phyloP scores from a whole-genome alignment of 768 basidiomycete species.

The Agrocybe praecox region DNA sequence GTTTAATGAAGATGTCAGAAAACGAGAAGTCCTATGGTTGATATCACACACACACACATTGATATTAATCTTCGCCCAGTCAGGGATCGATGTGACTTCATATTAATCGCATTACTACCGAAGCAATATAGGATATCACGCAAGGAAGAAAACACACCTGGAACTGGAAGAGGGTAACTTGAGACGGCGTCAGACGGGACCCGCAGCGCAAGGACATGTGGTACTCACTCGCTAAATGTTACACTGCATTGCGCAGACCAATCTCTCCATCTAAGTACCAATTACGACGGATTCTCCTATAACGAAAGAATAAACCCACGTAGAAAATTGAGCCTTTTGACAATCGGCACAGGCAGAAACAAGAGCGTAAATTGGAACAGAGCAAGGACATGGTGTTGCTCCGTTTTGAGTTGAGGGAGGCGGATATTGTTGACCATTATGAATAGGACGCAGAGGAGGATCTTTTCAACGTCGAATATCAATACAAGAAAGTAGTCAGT shows the following conservation, averaged over 20 bases:
- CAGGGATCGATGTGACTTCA: background rate
- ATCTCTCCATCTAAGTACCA: conserved; percentile 6
- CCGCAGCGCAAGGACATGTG: background rate
- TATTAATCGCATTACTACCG: background rate
- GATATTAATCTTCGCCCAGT: conserved; percentile 10
- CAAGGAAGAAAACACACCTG: background rate
- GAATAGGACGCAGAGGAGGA: background rate
- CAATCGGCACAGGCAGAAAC: conserved; percentile 36
- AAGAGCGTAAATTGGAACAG: conserved; percentile 32
- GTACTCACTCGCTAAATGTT: background rate
- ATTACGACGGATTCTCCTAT: background rate
- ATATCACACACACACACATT: background rate
- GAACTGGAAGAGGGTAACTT: conserved; percentile 2
- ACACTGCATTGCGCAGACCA: conserved; percentile 7
- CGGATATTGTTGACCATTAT: conserved; percentile 18
- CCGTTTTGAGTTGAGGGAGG: conserved; percentile 21
- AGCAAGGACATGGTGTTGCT: conserved; percentile 26
- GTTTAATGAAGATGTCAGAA: background rate
- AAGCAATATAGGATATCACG: background rate
- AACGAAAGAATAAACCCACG: conserved; percentile 4
- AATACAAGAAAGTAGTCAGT: background rate
- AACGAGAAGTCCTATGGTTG: background rate
- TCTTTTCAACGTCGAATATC: background rate
- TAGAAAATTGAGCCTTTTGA: conserved; percentile 12
- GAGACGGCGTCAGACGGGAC: background rate